phyloP scores from a whole-genome alignment of 2,329 filamentous ascomycete genomes.

The Epichloe glyceriae region DNA sequence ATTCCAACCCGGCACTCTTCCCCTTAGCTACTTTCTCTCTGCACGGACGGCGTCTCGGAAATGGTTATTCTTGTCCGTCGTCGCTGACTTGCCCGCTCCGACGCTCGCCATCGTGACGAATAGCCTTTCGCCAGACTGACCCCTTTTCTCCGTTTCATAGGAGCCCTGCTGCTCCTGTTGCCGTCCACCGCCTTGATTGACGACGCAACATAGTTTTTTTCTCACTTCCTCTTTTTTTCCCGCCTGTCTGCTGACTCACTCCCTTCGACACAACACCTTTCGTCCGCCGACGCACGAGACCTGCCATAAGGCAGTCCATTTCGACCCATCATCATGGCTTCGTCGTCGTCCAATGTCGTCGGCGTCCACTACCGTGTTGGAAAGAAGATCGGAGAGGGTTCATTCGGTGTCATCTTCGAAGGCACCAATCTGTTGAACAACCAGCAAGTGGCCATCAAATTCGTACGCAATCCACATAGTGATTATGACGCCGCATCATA shows the following conservation, averaged over 20 bases:
- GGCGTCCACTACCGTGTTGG: conserved; percentile 97
- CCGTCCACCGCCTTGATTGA: conserved; percentile 5
- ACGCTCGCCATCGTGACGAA: neutral
- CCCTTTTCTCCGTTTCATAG: conserved; percentile 6
- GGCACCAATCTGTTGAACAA: conserved; percentile 98
- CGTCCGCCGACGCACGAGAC: conserved; percentile 4
- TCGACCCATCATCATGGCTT: conserved; percentile 49
- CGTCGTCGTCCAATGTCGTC: conserved; percentile 89
- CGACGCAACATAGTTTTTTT: conserved; percentile 4
- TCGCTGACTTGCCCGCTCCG: conserved; percentile 8
- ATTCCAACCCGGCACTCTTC: conserved; percentile 1
- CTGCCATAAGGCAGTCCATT: conserved; percentile 4
- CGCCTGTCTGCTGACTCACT: neutral
- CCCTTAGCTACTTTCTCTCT: neutral
- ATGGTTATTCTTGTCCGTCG: conserved; percentile 11
- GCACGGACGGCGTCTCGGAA: conserved; percentile 5
- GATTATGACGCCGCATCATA: neutral
- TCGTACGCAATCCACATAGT: conserved; percentile 49
- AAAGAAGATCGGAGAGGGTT: conserved; percentile 98
- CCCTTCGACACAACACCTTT: conserved; percentile 1
- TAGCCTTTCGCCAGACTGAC: conserved; percentile 5
- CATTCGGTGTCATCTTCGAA: conserved; percentile 97
- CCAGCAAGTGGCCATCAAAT: conserved; percentile 99
- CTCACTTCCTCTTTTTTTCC: neutral
- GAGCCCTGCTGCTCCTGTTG: conserved; percentile 6